Percentiles rank a stretch among this genome's conserved stretches.
These are phyloP conservation scores for Priceomyces fermenticarens DNA, from an alignment of 805 yeast genomes.

Conservation along the genomic window DNA sequence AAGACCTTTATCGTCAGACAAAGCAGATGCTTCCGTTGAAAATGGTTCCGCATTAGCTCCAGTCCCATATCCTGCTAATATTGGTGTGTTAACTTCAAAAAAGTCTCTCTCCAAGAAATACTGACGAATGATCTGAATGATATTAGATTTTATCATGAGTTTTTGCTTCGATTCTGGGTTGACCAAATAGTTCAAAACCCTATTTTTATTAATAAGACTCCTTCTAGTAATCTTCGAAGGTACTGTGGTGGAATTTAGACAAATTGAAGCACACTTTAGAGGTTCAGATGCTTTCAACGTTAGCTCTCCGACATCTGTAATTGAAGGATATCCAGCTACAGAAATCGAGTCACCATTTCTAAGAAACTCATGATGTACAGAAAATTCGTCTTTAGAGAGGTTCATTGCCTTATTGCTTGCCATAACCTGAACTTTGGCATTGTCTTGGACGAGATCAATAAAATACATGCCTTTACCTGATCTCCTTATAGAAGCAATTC, in stretches of 20 bases:
- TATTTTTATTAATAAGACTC: slow-evolving; percentile 57
- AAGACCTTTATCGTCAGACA: slow-evolving; percentile 31
- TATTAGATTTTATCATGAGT: slow-evolving; percentile 49
- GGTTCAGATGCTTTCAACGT: slow-evolving; percentile 59
- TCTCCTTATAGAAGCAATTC: slow-evolving; percentile 53
- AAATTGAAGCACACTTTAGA: slow-evolving; percentile 58
- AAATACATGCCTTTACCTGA: slow-evolving; percentile 71
- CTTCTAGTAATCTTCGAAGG: slow-evolving; percentile 63
- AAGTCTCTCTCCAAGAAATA: slow-evolving; percentile 58
- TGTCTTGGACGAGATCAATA: slow-evolving; percentile 66
- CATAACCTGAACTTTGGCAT: slow-evolving; percentile 55
- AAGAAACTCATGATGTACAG: slow-evolving; percentile 37
- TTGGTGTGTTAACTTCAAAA: slow-evolving; percentile 87
- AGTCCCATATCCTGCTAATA: slow-evolving; percentile 65
- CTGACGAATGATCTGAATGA: slow-evolving; percentile 53
- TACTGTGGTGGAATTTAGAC: slow-evolving; percentile 39
- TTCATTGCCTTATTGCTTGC: slow-evolving; percentile 50
- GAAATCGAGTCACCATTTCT: slow-evolving; percentile 72
- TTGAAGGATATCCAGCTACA: slow-evolving; percentile 68
- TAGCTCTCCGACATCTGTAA: slow-evolving; percentile 75
- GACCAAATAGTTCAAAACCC: slow-evolving; percentile 72
- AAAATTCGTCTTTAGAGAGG: slow-evolving; percentile 41
- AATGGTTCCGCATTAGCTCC: slow-evolving; percentile 97
- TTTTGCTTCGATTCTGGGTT: slow-evolving; percentile 49
- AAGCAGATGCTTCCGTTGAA: slow-evolving; percentile 44